Conservation (phyloP, 331 rosid species). For the Quercus lobata region DNA sequence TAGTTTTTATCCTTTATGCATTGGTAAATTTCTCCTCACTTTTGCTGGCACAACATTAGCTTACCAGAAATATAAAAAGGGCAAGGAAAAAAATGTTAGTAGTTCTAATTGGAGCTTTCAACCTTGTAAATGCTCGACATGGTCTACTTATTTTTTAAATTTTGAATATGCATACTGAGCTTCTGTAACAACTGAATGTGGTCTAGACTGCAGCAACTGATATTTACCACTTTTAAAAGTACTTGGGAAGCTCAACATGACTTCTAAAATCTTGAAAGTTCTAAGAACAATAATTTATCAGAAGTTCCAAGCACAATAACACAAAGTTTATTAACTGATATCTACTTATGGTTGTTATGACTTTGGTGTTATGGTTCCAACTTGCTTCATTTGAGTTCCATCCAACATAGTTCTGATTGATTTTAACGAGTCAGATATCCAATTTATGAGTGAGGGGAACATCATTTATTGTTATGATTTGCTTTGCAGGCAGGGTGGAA, state of each 20-base stretch:
- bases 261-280: background rate
- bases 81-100: background rate
- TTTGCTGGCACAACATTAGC: background rate
- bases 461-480: conserved; percentile 6
- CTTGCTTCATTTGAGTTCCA: background rate
- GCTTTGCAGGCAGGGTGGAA: conserved; percentile 91
- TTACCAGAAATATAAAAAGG: background rate
- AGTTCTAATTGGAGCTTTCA: background rate
- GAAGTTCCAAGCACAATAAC: background rate
- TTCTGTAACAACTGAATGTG: background rate
- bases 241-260: background rate
- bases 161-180: background rate
- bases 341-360: background rate
- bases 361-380: background rate
- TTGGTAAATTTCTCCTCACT: background rate
- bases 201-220: background rate
- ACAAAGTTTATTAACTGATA: background rate
- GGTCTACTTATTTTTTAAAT: background rate
- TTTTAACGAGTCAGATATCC: background rate
- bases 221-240: background rate
- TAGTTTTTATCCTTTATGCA: background rate
- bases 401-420: background rate
- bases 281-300: background rate
- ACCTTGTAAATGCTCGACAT: background rate
- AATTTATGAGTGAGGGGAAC: background rate